Percentiles rank a stretch among this genome's conserved stretches.
These are phyloP conservation scores for Stevia rebaudiana DNA, from an alignment of 140 eudicot genomes.

Conservation along the genomic window DNA sequence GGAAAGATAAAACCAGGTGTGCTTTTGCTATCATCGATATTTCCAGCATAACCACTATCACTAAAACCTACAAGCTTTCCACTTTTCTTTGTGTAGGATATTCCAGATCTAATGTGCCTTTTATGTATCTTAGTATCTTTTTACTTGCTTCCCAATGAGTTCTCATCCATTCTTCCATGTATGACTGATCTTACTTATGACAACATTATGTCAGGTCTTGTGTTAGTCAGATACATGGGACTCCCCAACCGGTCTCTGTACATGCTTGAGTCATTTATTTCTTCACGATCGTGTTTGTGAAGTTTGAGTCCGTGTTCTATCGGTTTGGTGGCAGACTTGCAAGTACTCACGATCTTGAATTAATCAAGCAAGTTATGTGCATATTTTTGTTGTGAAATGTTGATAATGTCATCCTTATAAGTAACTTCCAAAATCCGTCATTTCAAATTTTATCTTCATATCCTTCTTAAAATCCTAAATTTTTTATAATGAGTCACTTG, in stretches of 20 bases:
- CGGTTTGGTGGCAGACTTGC: not conserved
- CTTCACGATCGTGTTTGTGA: not conserved
- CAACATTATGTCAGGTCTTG: too few species aligned
- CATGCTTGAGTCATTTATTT: not conserved
- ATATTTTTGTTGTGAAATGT: not conserved
- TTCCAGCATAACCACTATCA: not conserved
- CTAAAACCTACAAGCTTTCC: not conserved
- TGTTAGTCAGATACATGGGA: too few species aligned
- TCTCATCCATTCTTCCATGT: not conserved
- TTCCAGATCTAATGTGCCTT: not conserved
- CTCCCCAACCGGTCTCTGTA: too few species aligned
- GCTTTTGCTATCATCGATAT: not conserved
- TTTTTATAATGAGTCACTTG: not conserved
- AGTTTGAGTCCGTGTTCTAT: not conserved
- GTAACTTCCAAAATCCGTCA: not conserved
- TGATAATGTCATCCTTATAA: not conserved
- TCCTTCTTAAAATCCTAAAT: not conserved
- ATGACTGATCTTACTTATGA: not conserved
- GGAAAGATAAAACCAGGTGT: not conserved
- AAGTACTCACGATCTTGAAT: too few species aligned
- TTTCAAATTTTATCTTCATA: not conserved
- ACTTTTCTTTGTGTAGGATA: not conserved
- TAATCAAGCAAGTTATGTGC: not conserved
- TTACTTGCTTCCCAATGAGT: not conserved
- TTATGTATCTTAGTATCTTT: not conserved